Percentiles rank a stretch among this genome's conserved stretches.
These are phyloP conservation scores for Chalciporus chontae DNA, from an alignment of 768 basidiomycete species.

Conservation along the genomic window DNA sequence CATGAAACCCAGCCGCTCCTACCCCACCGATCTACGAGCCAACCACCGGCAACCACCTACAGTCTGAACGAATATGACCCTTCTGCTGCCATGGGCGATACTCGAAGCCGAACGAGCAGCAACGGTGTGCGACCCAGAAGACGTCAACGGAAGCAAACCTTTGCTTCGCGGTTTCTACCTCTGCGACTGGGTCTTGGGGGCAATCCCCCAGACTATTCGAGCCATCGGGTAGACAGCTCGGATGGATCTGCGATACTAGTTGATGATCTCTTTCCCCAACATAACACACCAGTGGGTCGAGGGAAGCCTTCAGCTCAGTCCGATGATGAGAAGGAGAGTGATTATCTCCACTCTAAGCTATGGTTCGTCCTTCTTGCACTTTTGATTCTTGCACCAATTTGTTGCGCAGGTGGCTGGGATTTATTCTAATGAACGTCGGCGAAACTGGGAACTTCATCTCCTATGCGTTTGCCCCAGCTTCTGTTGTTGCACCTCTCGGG, in stretches of 20 bases:
- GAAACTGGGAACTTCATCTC: conserved; percentile 90
- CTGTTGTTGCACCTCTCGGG: conserved; percentile 93
- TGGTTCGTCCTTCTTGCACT: conserved; percentile 50
- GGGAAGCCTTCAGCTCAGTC: neutral
- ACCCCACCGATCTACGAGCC: conserved; percentile 22
- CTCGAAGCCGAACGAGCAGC: conserved; percentile 27
- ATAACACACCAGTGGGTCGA: conserved; percentile 2
- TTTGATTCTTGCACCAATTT: neutral
- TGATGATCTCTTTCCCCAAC: conserved; percentile 36
- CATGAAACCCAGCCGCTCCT: conserved; percentile 30
- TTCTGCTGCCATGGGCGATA: conserved; percentile 20
- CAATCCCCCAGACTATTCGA: conserved; percentile 3
- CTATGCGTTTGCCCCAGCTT: conserved; percentile 87
- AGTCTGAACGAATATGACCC: conserved; percentile 8
- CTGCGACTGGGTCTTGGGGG: conserved; percentile 15
- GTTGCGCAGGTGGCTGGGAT: conserved; percentile 77
- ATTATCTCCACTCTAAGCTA: conserved; percentile 80
- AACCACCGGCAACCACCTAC: conserved; percentile 18
- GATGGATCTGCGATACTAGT: conserved; percentile 30
- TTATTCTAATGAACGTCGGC: conserved; percentile 85
- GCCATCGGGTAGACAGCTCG: neutral
- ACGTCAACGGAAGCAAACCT: conserved; percentile 26
- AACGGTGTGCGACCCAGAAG: conserved; percentile 17
- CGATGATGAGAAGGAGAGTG: conserved; percentile 52
- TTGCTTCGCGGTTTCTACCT: conserved; percentile 36